phyloP scores from a whole-genome alignment of 2,329 filamentous ascomycete species.

The Fusarium dimerum region DNA sequence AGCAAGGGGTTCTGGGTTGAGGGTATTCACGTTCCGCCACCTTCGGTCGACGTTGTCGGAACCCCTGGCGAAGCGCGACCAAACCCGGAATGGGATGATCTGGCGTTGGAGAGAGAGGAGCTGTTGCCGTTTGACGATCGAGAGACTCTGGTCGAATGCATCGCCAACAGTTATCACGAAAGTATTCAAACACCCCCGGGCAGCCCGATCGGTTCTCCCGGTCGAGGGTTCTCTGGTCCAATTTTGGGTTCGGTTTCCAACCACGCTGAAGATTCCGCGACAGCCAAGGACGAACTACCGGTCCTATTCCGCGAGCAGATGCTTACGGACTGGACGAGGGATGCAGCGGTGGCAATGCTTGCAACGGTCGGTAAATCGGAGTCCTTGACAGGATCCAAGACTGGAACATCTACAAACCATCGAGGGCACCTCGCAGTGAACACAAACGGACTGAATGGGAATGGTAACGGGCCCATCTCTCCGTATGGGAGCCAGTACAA shows the following conservation, averaged over 20 bases:
- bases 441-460: slow-evolving; percentile 40
- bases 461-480: slow-evolving; percentile 41
- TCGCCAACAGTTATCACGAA: slow-evolving; percentile 70
- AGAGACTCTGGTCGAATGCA: slow-evolving; percentile 69
- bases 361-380: slow-evolving; percentile 70
- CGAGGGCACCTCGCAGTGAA: slow-evolving; percentile 61
- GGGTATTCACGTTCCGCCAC: slow-evolving; percentile 69
- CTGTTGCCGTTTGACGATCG: slow-evolving; percentile 77
- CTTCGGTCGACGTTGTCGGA: slow-evolving; percentile 62
- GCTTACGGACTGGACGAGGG: slow-evolving; percentile 77
- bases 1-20: slow-evolving; percentile 79
- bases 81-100: slow-evolving; percentile 48
- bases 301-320: slow-evolving; percentile 71
- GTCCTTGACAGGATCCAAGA: slow-evolving; percentile 75
- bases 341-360: slow-evolving; percentile 67
- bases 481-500: slow-evolving; percentile 53
- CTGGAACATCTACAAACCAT: slow-evolving; percentile 57
- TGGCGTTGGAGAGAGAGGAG: slow-evolving; percentile 61
- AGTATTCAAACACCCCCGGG: slow-evolving; percentile 62
- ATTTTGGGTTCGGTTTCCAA: slow-evolving; percentile 54
- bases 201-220: slow-evolving; percentile 71
- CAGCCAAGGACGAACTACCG: slow-evolving; percentile 61
- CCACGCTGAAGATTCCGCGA: slow-evolving; percentile 36
- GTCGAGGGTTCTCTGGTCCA: slow-evolving; percentile 63
- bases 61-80: slow-evolving; percentile 48